Conservation (phyloP, 805 yeast species). For the Candida argentea region DNA sequence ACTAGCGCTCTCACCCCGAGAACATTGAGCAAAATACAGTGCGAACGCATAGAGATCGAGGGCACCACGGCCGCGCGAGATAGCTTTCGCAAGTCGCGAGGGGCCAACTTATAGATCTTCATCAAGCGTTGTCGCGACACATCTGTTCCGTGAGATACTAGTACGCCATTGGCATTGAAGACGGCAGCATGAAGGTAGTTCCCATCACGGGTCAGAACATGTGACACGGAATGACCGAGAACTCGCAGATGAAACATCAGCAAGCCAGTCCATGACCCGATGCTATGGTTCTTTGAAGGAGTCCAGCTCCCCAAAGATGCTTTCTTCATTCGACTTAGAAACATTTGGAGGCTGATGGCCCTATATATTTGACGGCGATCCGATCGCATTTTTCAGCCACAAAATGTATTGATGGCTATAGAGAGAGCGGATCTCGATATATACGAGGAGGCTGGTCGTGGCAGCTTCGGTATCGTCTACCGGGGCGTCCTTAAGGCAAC, state of each 20-base stretch:
- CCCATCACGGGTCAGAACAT: conserved; percentile 12
- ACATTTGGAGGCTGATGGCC: too few species aligned
- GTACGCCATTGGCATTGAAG: conserved; percentile 37
- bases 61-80: conserved; percentile 47
- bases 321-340: too few species aligned
- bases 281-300: too few species aligned
- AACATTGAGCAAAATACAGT: conserved; percentile 37
- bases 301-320: too few species aligned
- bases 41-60: conserved; percentile 36
- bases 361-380: too few species aligned
- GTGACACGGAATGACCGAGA: too few species aligned
- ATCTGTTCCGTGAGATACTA: conserved; percentile 36
- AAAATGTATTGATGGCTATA: too few species aligned
- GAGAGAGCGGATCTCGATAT: conserved; percentile 33
- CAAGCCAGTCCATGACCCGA: too few species aligned
- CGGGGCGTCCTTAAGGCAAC: conserved; percentile 42
- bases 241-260: too few species aligned
- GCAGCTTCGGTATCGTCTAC: conserved; percentile 73
- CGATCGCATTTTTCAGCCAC: too few species aligned
- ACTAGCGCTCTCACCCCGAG: conserved; percentile 43
- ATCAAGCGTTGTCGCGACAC: conserved; percentile 33
- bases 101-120: conserved; percentile 34
- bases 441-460: conserved; percentile 56
- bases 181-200: conserved; percentile 38
- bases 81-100: conserved; percentile 51